phyloP scores from a whole-genome alignment of 2,329 filamentous ascomycete species.

The Zymoseptoria passerinii region DNA sequence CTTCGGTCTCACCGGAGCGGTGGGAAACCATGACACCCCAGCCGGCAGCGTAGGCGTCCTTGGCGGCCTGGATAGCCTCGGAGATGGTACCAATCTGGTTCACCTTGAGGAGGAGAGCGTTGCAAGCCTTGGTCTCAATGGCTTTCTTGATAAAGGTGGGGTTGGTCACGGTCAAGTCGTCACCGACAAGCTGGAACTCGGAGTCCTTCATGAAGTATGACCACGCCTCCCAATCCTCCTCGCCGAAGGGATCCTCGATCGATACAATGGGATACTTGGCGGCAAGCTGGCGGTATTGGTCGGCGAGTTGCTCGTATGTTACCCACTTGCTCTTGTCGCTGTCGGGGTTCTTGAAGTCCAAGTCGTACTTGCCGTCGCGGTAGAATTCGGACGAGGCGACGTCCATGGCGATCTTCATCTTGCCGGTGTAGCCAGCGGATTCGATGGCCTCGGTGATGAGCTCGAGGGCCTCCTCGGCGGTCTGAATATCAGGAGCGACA shows the following conservation, averaged over 20 bases:
- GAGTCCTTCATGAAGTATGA: slow-evolving; percentile 99
- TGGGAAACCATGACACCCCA: slow-evolving; percentile 99
- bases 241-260: slow-evolving; percentile 98
- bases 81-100: slow-evolving; percentile 99
- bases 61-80: slow-evolving; percentile 97
- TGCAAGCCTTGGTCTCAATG: slow-evolving; percentile 97
- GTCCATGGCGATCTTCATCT: slow-evolving; percentile 98
- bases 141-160: slow-evolving; percentile 98
- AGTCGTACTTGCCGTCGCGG: slow-evolving; percentile 99
- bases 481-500: slow-evolving; percentile 98
- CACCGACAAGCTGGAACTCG: slow-evolving; percentile 96
- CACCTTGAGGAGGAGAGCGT: slow-evolving; percentile 96
- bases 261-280: slow-evolving; percentile 97
- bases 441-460: slow-evolving; percentile 93
- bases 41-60: slow-evolving; percentile 89
- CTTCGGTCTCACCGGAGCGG: slow-evolving; percentile 97
- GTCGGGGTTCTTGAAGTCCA: slow-evolving; percentile 99
- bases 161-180: slow-evolving; percentile 99
- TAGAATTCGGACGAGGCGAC: slow-evolving; percentile 99
- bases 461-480: slow-evolving; percentile 89
- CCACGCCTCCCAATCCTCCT: slow-evolving; percentile 99
- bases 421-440: slow-evolving; percentile 86
- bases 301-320: slow-evolving; percentile 94
- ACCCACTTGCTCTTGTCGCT: slow-evolving; percentile 95
- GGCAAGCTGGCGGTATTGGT: slow-evolving; percentile 76